Evolutionary conservation across 2,329 filamentous ascomycete species (phyloP).

Genomic region (Salinomyces thailandicus): DNA sequence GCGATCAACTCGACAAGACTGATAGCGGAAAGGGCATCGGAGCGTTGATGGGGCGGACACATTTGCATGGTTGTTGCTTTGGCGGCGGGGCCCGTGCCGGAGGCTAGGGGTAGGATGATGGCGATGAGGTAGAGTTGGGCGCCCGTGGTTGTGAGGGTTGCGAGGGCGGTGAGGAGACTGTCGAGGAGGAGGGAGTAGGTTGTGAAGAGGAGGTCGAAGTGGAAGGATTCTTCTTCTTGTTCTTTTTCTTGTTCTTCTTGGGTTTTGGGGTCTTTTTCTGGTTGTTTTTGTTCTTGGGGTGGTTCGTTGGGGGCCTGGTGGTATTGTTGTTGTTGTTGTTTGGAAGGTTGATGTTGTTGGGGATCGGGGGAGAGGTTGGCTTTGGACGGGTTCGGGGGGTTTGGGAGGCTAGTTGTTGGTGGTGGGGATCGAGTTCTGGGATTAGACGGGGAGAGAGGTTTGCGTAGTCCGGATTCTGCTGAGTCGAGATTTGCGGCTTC

Average conservation of each 20-base stretch:
- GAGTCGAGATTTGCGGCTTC: slow-evolving; percentile 6
- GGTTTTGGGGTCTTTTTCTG: slow-evolving; percentile 42
- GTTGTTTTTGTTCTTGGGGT: slow-evolving; percentile 23
- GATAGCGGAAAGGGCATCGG: slow-evolving; percentile 58
- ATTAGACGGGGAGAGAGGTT: neutral
- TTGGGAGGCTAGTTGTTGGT: slow-evolving; percentile 14
- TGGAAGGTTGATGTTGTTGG: slow-evolving; percentile 4
- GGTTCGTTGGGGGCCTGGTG: slow-evolving; percentile 38
- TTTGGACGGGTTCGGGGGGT: slow-evolving; percentile 34
- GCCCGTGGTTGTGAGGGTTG: slow-evolving; percentile 49
- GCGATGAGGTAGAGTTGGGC: slow-evolving; percentile 63
- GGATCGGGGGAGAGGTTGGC: slow-evolving; percentile 25
- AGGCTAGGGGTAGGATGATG: slow-evolving; percentile 55
- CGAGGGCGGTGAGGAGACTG: slow-evolving; percentile 51
- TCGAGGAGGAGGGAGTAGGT: slow-evolving; percentile 56
- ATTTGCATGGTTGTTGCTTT: slow-evolving; percentile 66
- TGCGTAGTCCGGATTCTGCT: slow-evolving; percentile 10
- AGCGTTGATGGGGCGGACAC: slow-evolving; percentile 50
- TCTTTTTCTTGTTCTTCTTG: slow-evolving; percentile 16
- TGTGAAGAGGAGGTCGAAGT: slow-evolving; percentile 58
- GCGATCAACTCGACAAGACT: slow-evolving; percentile 62
- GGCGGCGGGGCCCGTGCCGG: slow-evolving; percentile 57
- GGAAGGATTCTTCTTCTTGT: slow-evolving; percentile 40
- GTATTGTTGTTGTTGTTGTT: no score
- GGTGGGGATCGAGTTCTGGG: slow-evolving; percentile 9